Evolutionary conservation across 768 basidiomycete species (phyloP).

Genomic region (Lactarius vividus): DNA sequence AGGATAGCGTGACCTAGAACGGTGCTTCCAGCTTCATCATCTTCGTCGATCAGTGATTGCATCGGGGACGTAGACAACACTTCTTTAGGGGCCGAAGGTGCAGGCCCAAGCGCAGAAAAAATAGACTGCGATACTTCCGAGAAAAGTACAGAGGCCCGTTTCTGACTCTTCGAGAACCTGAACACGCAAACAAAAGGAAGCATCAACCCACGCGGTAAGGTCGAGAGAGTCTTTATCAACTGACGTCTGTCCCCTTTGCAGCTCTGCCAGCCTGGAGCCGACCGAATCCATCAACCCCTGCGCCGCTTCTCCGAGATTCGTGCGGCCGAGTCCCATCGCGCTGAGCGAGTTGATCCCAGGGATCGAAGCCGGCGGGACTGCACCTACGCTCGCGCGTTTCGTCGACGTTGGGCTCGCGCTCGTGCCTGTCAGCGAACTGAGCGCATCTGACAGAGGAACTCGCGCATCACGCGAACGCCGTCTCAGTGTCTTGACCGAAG

Average conservation of each 20-base stretch:
- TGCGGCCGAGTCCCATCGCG: constrained; percentile 29
- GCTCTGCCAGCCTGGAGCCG: constrained; percentile 51
- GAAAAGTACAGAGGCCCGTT: constrained; percentile 63
- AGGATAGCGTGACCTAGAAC: constrained; percentile 5
- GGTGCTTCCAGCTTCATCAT: constrained; percentile 10
- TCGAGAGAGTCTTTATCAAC: constrained; percentile 33
- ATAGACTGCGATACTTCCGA: constrained; percentile 62
- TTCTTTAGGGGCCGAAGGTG: constrained; percentile 23
- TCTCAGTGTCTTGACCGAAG: constrained; percentile 22
- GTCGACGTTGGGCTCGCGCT: constrained; percentile 16
- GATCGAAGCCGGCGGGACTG: constrained; percentile 39
- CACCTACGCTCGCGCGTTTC: constrained; percentile 25
- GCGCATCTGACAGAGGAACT: constrained; percentile 31
- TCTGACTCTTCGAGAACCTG: constrained; percentile 66
- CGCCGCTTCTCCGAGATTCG: constrained; percentile 34
- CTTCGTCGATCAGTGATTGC: constrained; percentile 23
- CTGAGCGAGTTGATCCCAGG: constrained; percentile 40
- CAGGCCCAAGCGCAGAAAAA: constrained; percentile 35
- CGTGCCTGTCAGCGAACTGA: constrained; percentile 25
- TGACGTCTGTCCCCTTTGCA: constrained; percentile 54
- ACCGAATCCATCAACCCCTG: constrained; percentile 47
- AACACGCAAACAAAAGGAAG: background rate
- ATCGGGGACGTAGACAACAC: constrained; percentile 18
- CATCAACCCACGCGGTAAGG: constrained; percentile 3
- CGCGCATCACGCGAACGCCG: constrained; percentile 33